These are phyloP conservation scores for Coelastrella sp. DNA, from an alignment of 139 green algal species.

Conservation along the genomic window DNA sequence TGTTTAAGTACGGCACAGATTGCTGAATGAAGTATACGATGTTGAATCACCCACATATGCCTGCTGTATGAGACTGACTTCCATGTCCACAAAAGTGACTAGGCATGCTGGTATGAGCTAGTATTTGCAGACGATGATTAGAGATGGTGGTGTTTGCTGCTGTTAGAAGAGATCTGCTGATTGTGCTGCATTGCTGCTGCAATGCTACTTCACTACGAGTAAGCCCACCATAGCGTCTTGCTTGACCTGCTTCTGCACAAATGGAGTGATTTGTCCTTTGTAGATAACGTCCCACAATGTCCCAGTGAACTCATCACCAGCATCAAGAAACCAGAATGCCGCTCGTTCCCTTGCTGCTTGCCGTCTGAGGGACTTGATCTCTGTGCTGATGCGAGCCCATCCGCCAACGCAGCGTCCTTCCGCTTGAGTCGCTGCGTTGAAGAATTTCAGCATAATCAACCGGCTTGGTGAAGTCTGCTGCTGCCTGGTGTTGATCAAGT, in stretches of 20 bases:
- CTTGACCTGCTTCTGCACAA: background rate
- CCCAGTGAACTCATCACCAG: conserved; percentile 19
- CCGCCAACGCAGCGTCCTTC: conserved; percentile 10
- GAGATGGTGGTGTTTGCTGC: background rate
- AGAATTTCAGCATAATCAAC: background rate
- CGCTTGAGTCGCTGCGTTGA: background rate
- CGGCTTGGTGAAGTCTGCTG: background rate
- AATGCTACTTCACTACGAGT: too few species aligned
- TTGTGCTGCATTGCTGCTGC: background rate
- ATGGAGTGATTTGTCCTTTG: conserved; percentile 15
- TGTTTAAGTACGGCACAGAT: background rate
- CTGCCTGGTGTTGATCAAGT: background rate
- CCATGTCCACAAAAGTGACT: background rate
- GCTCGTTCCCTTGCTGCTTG: conserved; percentile 8
- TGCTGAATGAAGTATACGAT: background rate
- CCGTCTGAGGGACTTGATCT: background rate
- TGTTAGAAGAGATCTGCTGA: background rate
- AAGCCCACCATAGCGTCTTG: conserved; percentile 14
- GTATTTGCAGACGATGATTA: background rate
- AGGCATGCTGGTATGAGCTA: background rate
- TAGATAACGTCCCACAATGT: conserved; percentile 1
- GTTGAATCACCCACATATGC: background rate
- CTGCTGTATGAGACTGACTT: background rate
- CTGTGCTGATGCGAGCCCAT: conserved; percentile 11
- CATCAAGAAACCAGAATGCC: conserved; percentile 21